Evolutionary conservation across 371 early-diverging fungal species (phyloP).

Genomic region (Amoeboradix gromovi): DNA sequence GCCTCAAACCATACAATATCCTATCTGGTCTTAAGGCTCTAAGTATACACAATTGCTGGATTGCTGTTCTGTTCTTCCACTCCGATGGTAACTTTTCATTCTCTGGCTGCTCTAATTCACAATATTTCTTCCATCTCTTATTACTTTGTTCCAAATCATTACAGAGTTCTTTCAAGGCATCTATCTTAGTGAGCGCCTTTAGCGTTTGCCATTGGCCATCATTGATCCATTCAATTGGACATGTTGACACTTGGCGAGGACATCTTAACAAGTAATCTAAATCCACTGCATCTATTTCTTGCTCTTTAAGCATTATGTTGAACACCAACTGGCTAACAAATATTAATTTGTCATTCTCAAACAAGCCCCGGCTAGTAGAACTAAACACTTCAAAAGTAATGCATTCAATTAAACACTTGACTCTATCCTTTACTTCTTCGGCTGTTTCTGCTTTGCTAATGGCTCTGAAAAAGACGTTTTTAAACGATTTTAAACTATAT

Average conservation of each 20-base stretch:
- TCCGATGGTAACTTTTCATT: conserved; percentile 30
- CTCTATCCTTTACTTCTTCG: conserved; percentile 30
- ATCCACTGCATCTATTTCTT: conserved; percentile 20
- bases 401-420: conserved; percentile 20
- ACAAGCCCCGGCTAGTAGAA: conserved; percentile 27
- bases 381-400: conserved; percentile 24
- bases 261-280: conserved; percentile 24
- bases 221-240: conserved; percentile 23
- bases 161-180: conserved; percentile 18
- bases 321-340: conserved; percentile 29
- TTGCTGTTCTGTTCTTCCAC: conserved; percentile 28
- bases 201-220: conserved; percentile 18
- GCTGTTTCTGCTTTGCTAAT: conserved; percentile 20
- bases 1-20: conserved; percentile 25
- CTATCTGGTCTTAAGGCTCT: conserved; percentile 26
- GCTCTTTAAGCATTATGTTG: conserved; percentile 19
- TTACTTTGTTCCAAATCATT: conserved; percentile 26
- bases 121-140: conserved; percentile 33
- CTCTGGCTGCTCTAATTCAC: conserved; percentile 26
- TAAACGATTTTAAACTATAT: conserved; percentile 28
- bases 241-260: conserved; percentile 13
- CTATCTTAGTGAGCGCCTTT: conserved; percentile 22
- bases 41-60: conserved; percentile 27
- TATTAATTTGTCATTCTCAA: conserved; percentile 29
- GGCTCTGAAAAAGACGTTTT: conserved; percentile 28